These are phyloP conservation scores for Colletotrichum musicola DNA, from an alignment of 2,329 filamentous ascomycete genomes.

Conservation along the genomic window DNA sequence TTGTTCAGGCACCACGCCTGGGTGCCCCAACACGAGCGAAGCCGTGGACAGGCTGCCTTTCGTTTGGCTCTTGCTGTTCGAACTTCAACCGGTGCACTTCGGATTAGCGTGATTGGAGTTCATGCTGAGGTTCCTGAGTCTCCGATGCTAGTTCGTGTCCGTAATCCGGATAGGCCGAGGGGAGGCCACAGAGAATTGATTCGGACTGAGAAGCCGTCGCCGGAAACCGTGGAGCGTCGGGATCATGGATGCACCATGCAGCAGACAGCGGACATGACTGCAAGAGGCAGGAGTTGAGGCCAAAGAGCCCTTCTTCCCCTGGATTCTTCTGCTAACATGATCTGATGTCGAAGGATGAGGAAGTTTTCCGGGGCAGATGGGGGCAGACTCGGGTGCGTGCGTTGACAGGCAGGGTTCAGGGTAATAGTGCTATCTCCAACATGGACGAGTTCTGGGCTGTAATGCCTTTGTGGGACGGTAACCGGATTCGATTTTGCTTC, in stretches of 20 bases:
- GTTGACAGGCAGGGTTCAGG: background rate
- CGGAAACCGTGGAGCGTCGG: background rate
- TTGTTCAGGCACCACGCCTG: slow-evolving; percentile 5
- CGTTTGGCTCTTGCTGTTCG: background rate
- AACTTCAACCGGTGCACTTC: background rate
- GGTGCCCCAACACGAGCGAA: background rate
- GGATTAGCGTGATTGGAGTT: background rate
- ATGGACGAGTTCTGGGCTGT: background rate
- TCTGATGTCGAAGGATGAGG: slow-evolving; percentile 2
- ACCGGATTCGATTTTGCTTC: background rate
- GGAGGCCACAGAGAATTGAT: background rate
- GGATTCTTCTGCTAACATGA: background rate
- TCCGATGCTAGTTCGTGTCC: background rate
- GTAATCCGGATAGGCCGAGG: background rate
- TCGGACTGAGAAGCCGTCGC: background rate
- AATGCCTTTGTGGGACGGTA: background rate
- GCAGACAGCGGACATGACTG: background rate
- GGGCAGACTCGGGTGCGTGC: background rate
- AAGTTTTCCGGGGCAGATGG: background rate
- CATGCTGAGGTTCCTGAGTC: background rate
- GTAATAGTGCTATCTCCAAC: background rate
- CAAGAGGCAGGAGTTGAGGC: background rate
- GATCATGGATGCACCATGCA: background rate
- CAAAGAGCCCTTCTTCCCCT: background rate
- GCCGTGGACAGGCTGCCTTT: background rate